Conservation (phyloP, 2,329 filamentous ascomycete genomes). For the Calycina herbarum region DNA sequence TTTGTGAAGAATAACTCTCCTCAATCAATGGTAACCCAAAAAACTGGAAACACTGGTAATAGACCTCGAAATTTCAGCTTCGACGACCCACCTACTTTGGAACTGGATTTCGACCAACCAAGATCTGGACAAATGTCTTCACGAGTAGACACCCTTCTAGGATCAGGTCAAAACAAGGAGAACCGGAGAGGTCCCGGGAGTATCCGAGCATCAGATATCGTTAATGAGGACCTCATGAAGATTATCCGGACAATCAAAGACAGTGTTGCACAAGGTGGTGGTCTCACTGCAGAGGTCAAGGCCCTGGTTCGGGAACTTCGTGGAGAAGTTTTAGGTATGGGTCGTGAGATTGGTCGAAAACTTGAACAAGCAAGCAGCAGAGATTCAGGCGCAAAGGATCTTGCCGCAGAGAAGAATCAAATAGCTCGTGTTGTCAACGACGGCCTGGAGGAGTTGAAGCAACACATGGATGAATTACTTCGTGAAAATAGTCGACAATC, state of each 20-base stretch:
- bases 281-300: slow-evolving; percentile 89
- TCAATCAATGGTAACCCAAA: slow-evolving; percentile 52
- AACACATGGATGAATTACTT: slow-evolving; percentile 79
- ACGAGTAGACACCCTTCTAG: slow-evolving; percentile 36
- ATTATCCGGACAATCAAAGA: slow-evolving; percentile 87
- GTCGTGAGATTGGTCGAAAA: slow-evolving; percentile 81
- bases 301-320: slow-evolving; percentile 84
- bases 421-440: slow-evolving; percentile 77
- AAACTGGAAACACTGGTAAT: slow-evolving; percentile 31
- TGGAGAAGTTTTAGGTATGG: slow-evolving; percentile 93
- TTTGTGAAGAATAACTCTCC: slow-evolving; percentile 59
- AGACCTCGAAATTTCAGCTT: slow-evolving; percentile 38
- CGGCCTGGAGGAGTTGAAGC: slow-evolving; percentile 76
- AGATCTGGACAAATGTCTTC: slow-evolving; percentile 37
- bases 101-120: slow-evolving; percentile 41
- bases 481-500: slow-evolving; percentile 72
- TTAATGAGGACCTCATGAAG: slow-evolving; percentile 78
- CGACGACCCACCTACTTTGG: slow-evolving; percentile 37
- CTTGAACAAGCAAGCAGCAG: slow-evolving; percentile 68
- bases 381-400: slow-evolving; percentile 41
- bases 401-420: slow-evolving; percentile 63
- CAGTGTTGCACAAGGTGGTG: slow-evolving; percentile 83
- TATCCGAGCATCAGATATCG: slow-evolving; percentile 52
- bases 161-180: slow-evolving; percentile 30
- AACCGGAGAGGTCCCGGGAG: slow-evolving; percentile 24